Base-by-base conservation (phyloP, 306 rosid species). In the Senna tora region DNA sequence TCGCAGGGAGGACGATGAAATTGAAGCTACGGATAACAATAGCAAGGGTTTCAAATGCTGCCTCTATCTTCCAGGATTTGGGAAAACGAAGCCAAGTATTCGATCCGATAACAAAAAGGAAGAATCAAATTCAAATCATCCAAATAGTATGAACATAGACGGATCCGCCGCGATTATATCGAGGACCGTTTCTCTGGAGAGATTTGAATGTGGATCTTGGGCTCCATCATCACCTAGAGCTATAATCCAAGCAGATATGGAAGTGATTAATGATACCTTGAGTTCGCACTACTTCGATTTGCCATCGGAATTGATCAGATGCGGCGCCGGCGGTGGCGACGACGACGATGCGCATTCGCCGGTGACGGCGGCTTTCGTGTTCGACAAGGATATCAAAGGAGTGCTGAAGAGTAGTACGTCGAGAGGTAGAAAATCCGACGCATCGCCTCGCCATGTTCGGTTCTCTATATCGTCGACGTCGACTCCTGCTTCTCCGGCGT, bases 121-220 rank as follows among this genome's bases (percentile, higher is more conserved):
- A 65, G 85, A 42, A 57, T 13, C 71, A n/a, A 59, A 69, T 2
- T 57, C 11, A 2, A 12, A 7, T 33, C 38, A 33, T 7, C 6
- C 6, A 7, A 36, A 4, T 5, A 36, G 39, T 36, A 36, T 7
- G 6, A 36, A 5, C 13, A 73, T 21, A 5, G 79, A 64, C 38
- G 62, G 56, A 50, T n/a, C n/a, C n/a, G n/a, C n/a, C n/a, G n/a
- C n/a, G n/a, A 80, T 55, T 56, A 83, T 89, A 20, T 87, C 96
- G 0, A 80, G 96, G 39, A 86, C 89, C 14, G 92, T 89, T 41
- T 94, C 97, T 2, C 14, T 94, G 77, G 97, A 94, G 71, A 89
- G 86, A 33, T 94, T 94, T 69, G 98, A 94, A 65, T 94, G 98
- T 21, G 98, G 96, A 2, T 94, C 97, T 0, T 94, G 98, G 98